These are phyloP conservation scores for Pyrrhoderma lamaoense DNA, from an alignment of 1,284 basidiomycete genomes.

Conservation along the genomic window DNA sequence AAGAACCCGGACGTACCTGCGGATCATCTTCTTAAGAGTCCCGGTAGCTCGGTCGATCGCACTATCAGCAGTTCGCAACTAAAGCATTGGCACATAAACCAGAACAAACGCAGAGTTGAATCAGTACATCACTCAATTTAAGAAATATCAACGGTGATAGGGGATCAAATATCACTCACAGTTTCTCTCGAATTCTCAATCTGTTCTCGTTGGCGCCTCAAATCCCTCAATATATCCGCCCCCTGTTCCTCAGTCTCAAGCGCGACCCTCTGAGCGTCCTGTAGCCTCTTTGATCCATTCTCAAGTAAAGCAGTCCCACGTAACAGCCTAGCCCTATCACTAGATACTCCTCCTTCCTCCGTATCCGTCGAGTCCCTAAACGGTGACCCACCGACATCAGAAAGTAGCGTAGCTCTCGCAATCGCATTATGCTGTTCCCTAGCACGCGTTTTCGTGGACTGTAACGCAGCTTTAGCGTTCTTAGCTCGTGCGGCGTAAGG, in stretches of 20 bases:
- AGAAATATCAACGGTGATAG: neutral
- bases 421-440: slow-evolving; percentile 54
- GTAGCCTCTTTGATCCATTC: slow-evolving; percentile 74
- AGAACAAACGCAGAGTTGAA: neutral
- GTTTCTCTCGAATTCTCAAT: slow-evolving; percentile 92
- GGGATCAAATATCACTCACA: slow-evolving; percentile 37
- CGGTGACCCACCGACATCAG: slow-evolving; percentile 35
- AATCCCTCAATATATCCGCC: slow-evolving; percentile 82
- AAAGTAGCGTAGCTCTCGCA: slow-evolving; percentile 54
- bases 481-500: slow-evolving; percentile 71
- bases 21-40: slow-evolving; percentile 71
- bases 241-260: slow-evolving; percentile 96
- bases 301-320: slow-evolving; percentile 68
- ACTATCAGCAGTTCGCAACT: slow-evolving; percentile 65
- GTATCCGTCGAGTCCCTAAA: slow-evolving; percentile 75
- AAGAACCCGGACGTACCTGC: slow-evolving; percentile 42
- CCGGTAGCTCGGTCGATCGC: slow-evolving; percentile 68
- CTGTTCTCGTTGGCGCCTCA: slow-evolving; percentile 88
- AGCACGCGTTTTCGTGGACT: slow-evolving; percentile 72
- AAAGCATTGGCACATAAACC: neutral
- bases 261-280: slow-evolving; percentile 89
- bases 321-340: slow-evolving; percentile 73
- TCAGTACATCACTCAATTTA: slow-evolving; percentile 10
- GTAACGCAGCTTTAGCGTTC: slow-evolving; percentile 64
- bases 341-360: slow-evolving; percentile 34